Evolutionary conservation across 73 alveolate species (phyloP), one percentile per base, ranked within the genome.

Genomic region (Loxodes magnus): DNA sequence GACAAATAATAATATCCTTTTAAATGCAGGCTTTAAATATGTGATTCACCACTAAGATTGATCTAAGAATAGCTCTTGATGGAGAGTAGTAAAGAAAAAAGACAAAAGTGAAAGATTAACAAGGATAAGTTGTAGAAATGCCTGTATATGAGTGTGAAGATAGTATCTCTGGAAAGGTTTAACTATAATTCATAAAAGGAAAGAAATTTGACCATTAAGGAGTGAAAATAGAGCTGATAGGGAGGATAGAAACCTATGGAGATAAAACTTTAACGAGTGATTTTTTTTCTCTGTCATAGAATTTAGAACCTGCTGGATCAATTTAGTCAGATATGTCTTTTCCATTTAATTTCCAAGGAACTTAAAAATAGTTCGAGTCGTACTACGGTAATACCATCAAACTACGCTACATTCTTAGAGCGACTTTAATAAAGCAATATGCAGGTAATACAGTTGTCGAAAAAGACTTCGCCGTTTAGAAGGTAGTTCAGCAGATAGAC

Each of bases 151-250:
- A 81, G 76, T 86, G 73, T 51, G 84, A 82, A 5, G 97, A 87
- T 44, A 85, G 73, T 48, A 69, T 87, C 10, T 27, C 77, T 57
- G 97, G 97, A n/a, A 71, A 59, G 33, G 44, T 77, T 21, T 67
- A 57, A 19, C 42, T 87, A 34, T 62, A 62, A 29, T 35, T 87
- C 46, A 14, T 19, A 14, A 77, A 63, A 43, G 52, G 76, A 21
- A 79, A 83, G 37, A 50, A 78, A 29, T 46, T 87, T 33, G 92
- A 82, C 41, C 97, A 87, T 58, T 60, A 68, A 49, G 97, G 97
- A 12, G 74, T 87, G 22, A 87, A 71, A 71, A 88, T 82, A 14
- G 95, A 87, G 62, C 60, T 87, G 26, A 71, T 72, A 41, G 97
- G 97, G 10, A 19, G 50, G 28, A 75, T 75, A 29, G 78, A n/a